Percentiles rank a stretch among this genome's conserved stretches.
Conservation (phyloP, 1,139 yeast species). For the Petasospora fabianii region DNA sequence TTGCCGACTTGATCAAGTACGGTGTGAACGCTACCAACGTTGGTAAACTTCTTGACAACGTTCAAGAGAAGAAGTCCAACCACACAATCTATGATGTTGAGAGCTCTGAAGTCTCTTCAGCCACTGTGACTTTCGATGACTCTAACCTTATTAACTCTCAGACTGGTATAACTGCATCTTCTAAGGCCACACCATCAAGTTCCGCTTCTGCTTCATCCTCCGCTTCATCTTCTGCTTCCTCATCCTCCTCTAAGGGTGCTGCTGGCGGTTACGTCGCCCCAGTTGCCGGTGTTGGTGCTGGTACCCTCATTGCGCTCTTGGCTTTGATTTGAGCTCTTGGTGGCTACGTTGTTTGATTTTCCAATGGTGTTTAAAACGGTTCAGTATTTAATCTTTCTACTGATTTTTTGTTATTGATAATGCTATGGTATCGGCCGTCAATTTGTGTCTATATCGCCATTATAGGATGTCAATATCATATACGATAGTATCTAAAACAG, state of each 20-base stretch:
- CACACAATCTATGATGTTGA: conserved; percentile 46
- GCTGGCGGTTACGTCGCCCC: conserved; percentile 9
- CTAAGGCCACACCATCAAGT: conserved; percentile 30
- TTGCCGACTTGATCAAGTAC: conserved; percentile 39
- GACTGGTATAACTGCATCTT: conserved; percentile 30
- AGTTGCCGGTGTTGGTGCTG: conserved; percentile 6
- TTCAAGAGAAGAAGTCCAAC: conserved; percentile 38
- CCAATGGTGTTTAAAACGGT: no score
- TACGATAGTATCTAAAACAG: no score
- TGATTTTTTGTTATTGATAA: background rate
- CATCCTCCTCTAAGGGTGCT: conserved; percentile 16
- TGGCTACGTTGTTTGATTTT: background rate
- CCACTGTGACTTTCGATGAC: conserved; percentile 50
- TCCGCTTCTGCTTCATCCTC: conserved; percentile 23
- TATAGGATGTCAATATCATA: no score
- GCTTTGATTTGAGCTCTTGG: background rate
- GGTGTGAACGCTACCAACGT: conserved; percentile 50
- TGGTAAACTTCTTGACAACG: conserved; percentile 43
- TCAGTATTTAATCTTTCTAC: no score
- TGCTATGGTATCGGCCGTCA: no score
- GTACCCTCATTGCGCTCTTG: conserved; percentile 4
- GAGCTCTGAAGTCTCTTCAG: conserved; percentile 50
- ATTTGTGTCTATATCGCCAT: no score
- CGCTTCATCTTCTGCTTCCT: conserved; percentile 19
- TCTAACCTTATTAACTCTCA: conserved; percentile 39